Base-by-base conservation (phyloP, 768 basidiomycete species). In the Tulasnella sp. region DNA sequence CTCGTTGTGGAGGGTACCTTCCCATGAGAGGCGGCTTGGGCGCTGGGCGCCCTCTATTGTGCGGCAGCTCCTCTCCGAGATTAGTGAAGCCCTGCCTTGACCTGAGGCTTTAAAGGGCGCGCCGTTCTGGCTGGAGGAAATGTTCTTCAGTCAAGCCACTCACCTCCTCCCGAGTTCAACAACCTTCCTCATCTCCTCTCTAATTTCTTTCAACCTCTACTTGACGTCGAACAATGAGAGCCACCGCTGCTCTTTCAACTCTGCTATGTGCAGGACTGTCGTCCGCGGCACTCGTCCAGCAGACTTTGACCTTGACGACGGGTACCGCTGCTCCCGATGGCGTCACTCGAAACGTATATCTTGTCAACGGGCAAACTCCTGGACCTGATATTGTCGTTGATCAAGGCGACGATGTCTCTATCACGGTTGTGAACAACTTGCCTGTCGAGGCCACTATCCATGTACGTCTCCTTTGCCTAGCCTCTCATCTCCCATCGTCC, bases 351-450 rank as follows among this genome's bases (percentile, higher is more conserved):
- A 36, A 72, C 37, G 71, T 67, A 12, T 75, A 67, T 36, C 40
- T 64, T 17, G 73, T 75, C 40, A 75, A 75, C n/a, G 73, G 73
- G 14, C 49, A 64, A 31, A 75, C 73, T 8, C 73, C 73, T 31
- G 73, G 73, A 22, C 73, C 58, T 17, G 37, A 38, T 36, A 54
- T 75, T 54, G 29, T 22, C 34, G 45, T 22, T 40, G 42, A 38
- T 12, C 52, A 67, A 67, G 73, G 73, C 36, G 73, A 75, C 29
- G 73, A 75, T 36, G 37, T 75, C 17, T 34, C 36, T 7, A 38
- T 75, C 2, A 37, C 54, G 15, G 38, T 75, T 34, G 29, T 37
- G 31, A 67, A 75, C 34, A 38, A 54, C 45, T 36, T 67, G 9
- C 34, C 31, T 67, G 73, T 75, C 29, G 36, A 58, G 17, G 34